Base-by-base conservation (phyloP, 805 yeast genomes). In the Saccharomycopsis olivae region DNA sequence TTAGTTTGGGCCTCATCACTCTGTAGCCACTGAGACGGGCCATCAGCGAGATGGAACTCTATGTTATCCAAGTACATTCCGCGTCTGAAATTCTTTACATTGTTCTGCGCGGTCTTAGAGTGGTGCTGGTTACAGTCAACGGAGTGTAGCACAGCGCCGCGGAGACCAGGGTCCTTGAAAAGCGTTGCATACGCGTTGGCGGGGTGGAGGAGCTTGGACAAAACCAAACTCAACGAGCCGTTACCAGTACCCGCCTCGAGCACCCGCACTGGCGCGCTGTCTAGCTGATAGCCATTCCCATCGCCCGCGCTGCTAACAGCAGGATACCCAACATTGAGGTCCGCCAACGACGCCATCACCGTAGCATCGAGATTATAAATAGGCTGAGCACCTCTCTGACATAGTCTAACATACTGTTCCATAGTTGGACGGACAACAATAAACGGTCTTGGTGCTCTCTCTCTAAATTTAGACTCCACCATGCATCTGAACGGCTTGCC, bases 181-280 rank as follows among this genome's bases (percentile, higher is more conserved):
- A 48, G 48, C 13, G 48, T 46, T 9, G 57, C 55, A 39, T 47
- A 60, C 14, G 63, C 61, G 47, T 70, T 70, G 1, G 68, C 69
- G 18, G 68, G 55, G 47, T 70, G 75, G 1, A 70, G 49, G 13
- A 54, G 55, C 19, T 56, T 60, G 18, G 65, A 58, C 13, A 70
- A 64, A 6, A 69, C 66, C 32, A 70, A 38, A 3, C 71, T 57
- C 35, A 70, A 49, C 2, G 75, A 68, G 0, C 76, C 76, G 52
- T 69, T 75, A 1, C 76, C 76, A 2, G 75, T 71, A 3, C 76
- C 76, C 1, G 73, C 73, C 47, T 70, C 76, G 15, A 70, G 51
- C 41, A 61, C 62, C 37, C 69, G 71, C 9, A 57, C 39, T 1
- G 69, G 68, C 3, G 54, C 40, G 17, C 21, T 20, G 23, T 27